phyloP scores from a whole-genome alignment of 169 alveolate species.

The Eimeria maxima region DNA sequence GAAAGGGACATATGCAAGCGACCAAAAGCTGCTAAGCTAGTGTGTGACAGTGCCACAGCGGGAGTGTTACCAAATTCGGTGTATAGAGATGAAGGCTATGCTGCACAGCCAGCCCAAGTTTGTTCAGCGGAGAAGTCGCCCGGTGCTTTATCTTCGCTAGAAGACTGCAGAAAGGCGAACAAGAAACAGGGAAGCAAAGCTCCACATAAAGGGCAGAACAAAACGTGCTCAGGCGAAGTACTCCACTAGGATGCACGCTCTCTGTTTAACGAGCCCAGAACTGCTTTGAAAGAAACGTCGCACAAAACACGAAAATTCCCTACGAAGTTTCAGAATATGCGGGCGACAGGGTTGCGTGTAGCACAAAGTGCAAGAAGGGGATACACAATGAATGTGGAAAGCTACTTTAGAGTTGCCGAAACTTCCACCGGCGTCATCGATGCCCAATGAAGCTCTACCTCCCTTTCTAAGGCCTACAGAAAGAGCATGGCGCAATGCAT shows the following conservation, averaged over 20 bases:
- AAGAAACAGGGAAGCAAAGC: not conserved
- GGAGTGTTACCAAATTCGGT: constrained; percentile 38
- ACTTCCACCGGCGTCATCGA: constrained; percentile 58
- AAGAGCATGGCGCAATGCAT: not conserved
- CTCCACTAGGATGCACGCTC: not conserved
- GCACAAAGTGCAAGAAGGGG: not conserved
- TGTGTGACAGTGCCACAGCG: not conserved
- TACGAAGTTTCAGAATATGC: not conserved
- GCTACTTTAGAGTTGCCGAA: constrained; percentile 41
- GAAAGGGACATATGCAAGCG: not conserved
- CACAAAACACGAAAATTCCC: not conserved
- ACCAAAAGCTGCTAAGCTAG: not conserved
- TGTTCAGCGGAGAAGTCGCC: constrained; percentile 59
- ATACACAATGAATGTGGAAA: not conserved
- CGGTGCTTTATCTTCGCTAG: constrained; percentile 40
- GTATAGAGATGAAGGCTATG: constrained; percentile 40
- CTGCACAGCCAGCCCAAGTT: constrained; percentile 66
- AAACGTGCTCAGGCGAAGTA: not conserved
- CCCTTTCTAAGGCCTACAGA: constrained; percentile 51
- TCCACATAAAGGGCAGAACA: not conserved
- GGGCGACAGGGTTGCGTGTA: too few species aligned
- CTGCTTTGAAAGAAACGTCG: not conserved
- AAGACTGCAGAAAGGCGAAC: not conserved
- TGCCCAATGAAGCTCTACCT: constrained; percentile 68
- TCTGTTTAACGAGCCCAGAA: not conserved